A percentile compares a stretch with the other conserved stretches of the same genome.
phyloP scores from a whole-genome alignment of 2,329 filamentous ascomycete genomes.

The Xylariaceae sp. region DNA sequence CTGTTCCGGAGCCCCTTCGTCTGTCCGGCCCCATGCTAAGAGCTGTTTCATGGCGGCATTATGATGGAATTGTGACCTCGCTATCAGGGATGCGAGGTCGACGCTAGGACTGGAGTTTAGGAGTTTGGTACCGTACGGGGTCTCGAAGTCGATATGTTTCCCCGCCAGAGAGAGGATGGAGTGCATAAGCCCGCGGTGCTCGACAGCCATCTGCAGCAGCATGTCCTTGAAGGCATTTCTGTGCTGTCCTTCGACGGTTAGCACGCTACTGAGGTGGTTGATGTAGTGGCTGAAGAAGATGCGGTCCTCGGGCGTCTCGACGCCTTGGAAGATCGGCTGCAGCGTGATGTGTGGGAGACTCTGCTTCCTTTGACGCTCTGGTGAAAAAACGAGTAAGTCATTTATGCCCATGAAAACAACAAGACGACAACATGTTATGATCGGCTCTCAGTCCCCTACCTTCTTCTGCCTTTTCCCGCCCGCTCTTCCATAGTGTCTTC shows the following conservation, averaged over 20 bases:
- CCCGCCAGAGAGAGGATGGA: constrained; percentile 79
- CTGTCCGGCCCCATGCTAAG: constrained; percentile 38
- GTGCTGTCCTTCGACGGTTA: constrained; percentile 75
- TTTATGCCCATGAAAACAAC: neutral
- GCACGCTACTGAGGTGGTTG: constrained; percentile 68
- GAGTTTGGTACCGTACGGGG: constrained; percentile 51
- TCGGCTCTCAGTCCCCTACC: constrained; percentile 36
- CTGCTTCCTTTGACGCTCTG: constrained; percentile 47
- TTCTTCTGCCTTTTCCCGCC: constrained; percentile 69
- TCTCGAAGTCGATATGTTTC: constrained; percentile 62
- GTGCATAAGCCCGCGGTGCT: constrained; percentile 81
- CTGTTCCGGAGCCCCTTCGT: constrained; percentile 40
- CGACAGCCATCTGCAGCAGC: constrained; percentile 72
- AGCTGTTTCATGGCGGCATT: constrained; percentile 50
- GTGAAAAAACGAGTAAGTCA: constrained; percentile 19
- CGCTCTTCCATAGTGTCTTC: constrained; percentile 81
- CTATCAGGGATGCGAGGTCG: constrained; percentile 41
- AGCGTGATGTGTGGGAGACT: constrained; percentile 51
- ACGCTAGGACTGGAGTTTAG: constrained; percentile 46
- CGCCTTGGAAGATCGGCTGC: constrained; percentile 67
- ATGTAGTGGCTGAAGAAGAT: constrained; percentile 81
- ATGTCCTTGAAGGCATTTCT: constrained; percentile 84
- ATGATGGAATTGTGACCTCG: constrained; percentile 52
- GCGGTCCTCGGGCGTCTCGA: constrained; percentile 74
- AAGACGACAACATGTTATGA: neutral